Evolutionary conservation across 2,329 filamentous ascomycete species (phyloP).

Genomic region (Blastomyces percursus): DNA sequence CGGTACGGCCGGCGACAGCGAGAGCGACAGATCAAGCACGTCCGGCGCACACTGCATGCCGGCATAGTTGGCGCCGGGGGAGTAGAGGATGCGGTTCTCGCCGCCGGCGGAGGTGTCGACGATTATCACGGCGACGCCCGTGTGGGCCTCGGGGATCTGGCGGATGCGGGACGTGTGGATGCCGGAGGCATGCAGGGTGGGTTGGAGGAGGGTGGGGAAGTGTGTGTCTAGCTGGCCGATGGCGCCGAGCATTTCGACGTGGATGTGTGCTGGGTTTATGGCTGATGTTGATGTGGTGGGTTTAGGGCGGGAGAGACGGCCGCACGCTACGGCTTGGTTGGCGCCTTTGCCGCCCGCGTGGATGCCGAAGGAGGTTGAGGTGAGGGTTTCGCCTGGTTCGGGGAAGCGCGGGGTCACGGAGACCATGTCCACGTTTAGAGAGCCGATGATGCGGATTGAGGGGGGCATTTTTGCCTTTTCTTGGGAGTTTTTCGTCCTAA

Average conservation of each 20-base stretch:
- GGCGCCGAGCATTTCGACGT: conserved; percentile 61
- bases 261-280: conserved; percentile 18
- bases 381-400: conserved; percentile 74
- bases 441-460: conserved; percentile 73
- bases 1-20: conserved; percentile 36
- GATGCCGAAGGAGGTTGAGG: conserved; percentile 62
- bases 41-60: conserved; percentile 32
- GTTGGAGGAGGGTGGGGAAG: conserved; percentile 51
- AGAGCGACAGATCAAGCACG: conserved; percentile 26
- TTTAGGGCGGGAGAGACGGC: conserved; percentile 59
- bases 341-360: conserved; percentile 88
- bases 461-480: conserved; percentile 27
- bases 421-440: conserved; percentile 88
- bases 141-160: conserved; percentile 40
- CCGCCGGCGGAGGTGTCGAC: conserved; percentile 59
- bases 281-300: conserved; percentile 10
- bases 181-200: conserved; percentile 49
- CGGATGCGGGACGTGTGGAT: conserved; percentile 49
- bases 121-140: conserved; percentile 63
- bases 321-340: conserved; percentile 86
- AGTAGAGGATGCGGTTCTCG: conserved; percentile 66
- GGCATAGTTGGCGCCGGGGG: conserved; percentile 56
- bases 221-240: conserved; percentile 52
- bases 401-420: conserved; percentile 79
- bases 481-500: background rate